phyloP scores from a whole-genome alignment of 2,329 filamentous ascomycete species.

The Helotiales sp. region DNA sequence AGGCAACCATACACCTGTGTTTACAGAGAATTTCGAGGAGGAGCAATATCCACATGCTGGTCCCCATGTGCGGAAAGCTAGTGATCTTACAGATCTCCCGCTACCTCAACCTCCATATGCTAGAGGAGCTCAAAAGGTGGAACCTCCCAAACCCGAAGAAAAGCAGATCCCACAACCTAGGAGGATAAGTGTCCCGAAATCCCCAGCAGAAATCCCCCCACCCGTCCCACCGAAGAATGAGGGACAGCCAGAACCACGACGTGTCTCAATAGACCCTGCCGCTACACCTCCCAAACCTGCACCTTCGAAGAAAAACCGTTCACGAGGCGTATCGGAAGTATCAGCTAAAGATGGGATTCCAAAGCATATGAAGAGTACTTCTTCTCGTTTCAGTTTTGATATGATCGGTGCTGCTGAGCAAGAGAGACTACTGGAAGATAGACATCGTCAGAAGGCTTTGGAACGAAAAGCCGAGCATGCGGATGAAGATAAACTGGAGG shows the following conservation, averaged over 20 bases:
- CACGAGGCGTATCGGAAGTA: slow-evolving; percentile 52
- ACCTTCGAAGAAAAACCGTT: slow-evolving; percentile 35
- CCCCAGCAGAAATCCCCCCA: slow-evolving; percentile 23
- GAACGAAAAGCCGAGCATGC: slow-evolving; percentile 53
- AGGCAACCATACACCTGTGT: slow-evolving; percentile 52
- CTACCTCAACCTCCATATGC: slow-evolving; percentile 33
- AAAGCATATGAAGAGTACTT: slow-evolving; percentile 72
- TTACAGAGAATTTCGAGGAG: slow-evolving; percentile 55
- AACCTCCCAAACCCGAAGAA: slow-evolving; percentile 20
- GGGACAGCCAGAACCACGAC: slow-evolving; percentile 15
- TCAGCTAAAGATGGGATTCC: slow-evolving; percentile 52
- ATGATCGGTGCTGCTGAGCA: slow-evolving; percentile 70
- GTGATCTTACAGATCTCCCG: slow-evolving; percentile 34
- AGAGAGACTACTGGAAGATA: slow-evolving; percentile 70
- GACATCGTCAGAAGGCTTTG: slow-evolving; percentile 66
- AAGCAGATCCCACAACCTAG: slow-evolving; percentile 17
- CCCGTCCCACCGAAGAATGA: slow-evolving; percentile 28
- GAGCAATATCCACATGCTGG: slow-evolving; percentile 39
- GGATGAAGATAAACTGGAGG: slow-evolving; percentile 37
- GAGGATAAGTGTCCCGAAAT: slow-evolving; percentile 22
- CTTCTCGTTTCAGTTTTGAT: slow-evolving; percentile 80
- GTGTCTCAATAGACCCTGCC: slow-evolving; percentile 29
- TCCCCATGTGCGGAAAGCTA: slow-evolving; percentile 36
- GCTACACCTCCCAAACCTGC: slow-evolving; percentile 27
- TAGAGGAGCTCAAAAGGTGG: slow-evolving; percentile 24